Evolutionary conservation across 2,329 filamentous ascomycete species (phyloP).

Genomic region (Alternaria triticina): DNA sequence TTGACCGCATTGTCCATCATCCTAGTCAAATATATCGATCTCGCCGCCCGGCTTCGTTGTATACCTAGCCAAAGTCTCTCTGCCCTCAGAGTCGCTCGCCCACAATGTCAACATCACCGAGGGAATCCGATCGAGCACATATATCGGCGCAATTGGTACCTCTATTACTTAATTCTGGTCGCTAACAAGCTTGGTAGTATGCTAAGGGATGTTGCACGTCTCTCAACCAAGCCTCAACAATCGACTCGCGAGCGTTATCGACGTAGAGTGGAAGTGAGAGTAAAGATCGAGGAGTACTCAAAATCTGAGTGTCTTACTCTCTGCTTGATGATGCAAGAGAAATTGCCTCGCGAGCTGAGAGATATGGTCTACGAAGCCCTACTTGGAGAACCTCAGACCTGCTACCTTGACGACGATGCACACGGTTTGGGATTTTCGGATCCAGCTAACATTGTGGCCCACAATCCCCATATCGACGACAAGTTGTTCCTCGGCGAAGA

Average conservation of each 20-base stretch:
- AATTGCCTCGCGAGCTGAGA: not conserved
- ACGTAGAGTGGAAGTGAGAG: not conserved
- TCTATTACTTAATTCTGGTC: not conserved
- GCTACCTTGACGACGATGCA: not conserved
- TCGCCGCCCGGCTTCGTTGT: not conserved
- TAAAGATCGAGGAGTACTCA: not conserved
- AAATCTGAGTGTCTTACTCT: not conserved
- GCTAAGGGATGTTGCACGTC: not conserved
- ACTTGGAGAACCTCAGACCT: not conserved
- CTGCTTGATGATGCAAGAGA: not conserved
- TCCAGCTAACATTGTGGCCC: not conserved
- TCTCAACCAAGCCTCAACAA: not conserved
- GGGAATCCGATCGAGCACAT: not conserved
- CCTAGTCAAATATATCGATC: not conserved
- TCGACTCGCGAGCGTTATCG: not conserved
- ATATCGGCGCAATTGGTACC: not conserved
- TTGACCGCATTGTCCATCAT: not conserved
- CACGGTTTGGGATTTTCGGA: not conserved
- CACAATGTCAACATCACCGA: not conserved
- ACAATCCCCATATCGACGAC: not conserved
- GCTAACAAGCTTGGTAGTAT: not conserved
- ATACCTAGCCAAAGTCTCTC: not conserved
- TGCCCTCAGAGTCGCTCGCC: not conserved
- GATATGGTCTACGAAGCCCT: not conserved
- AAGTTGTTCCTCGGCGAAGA: not conserved